Percentiles rank a stretch among this genome's conserved stretches.
Evolutionary conservation across 805 yeast species (phyloP).

Genomic region (Naumovozyma dairenensis): DNA sequence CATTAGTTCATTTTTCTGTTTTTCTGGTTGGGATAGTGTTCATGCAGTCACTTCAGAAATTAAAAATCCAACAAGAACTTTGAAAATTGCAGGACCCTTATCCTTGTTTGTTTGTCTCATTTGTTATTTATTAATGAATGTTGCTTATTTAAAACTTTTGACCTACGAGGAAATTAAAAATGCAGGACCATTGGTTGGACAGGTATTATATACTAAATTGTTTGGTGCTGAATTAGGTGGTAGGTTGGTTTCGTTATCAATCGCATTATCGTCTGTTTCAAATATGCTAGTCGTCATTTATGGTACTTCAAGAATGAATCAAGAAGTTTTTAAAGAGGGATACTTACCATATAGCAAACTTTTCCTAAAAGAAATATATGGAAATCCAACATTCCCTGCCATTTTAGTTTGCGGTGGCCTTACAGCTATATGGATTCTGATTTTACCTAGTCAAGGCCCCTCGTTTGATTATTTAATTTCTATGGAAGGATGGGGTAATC

Average conservation of each 20-base stretch:
- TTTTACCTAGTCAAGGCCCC: conserved; percentile 29
- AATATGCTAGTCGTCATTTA: conserved; percentile 54
- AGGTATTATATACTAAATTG: conserved; percentile 45
- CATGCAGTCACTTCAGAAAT: conserved; percentile 55
- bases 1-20: conserved; percentile 49
- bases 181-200: conserved; percentile 52
- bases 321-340: conserved; percentile 57
- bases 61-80: conserved; percentile 46
- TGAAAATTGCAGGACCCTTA: conserved; percentile 52
- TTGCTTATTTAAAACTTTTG: conserved; percentile 47
- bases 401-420: conserved; percentile 29
- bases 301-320: conserved; percentile 51
- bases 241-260: conserved; percentile 43
- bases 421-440: conserved; percentile 27
- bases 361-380: conserved; percentile 48
- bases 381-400: conserved; percentile 47
- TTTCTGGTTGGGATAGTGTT: conserved; percentile 54
- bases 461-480: conserved; percentile 36
- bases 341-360: conserved; percentile 42
- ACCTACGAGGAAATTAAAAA: conserved; percentile 43
- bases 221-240: conserved; percentile 46
- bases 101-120: conserved; percentile 39
- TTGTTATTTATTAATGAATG: conserved; percentile 42
- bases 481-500: conserved; percentile 39
- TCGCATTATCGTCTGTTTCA: conserved; percentile 54